Percentiles rank a stretch among this genome's conserved stretches.
These are phyloP conservation scores for Flaveria sonorensis DNA, from an alignment of 129 eudicot species.

Conservation along the genomic window DNA sequence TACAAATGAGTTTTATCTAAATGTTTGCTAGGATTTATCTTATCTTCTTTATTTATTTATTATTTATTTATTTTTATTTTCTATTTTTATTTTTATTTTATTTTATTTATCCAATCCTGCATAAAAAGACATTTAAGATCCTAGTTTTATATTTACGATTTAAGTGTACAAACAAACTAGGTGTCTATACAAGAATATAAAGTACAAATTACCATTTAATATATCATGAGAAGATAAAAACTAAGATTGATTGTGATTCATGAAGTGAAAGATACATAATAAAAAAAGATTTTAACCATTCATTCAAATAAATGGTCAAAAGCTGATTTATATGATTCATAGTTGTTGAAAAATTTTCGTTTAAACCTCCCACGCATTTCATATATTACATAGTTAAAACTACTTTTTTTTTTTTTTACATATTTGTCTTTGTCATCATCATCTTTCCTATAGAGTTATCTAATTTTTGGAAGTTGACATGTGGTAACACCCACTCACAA, in stretches of 20 bases:
- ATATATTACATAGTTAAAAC: background rate
- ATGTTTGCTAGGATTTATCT: no score
- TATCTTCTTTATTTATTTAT: no score
- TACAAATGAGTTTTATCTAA: no score
- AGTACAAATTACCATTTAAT: no score
- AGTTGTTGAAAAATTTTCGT: background rate
- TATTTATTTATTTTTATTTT: no score
- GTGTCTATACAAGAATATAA: no score
- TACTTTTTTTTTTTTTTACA: background rate
- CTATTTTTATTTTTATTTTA: no score
- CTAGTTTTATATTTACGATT: background rate
- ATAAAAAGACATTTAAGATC: no score
- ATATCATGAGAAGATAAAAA: background rate
- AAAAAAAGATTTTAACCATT: background rate
- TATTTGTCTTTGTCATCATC: conserved; percentile 3
- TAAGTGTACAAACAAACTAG: no score
- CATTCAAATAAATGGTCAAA: background rate
- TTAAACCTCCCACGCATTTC: background rate
- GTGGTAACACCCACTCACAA: conserved; percentile 17
- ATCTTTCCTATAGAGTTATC: conserved; percentile 3
- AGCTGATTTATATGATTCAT: background rate
- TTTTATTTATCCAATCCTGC: no score
- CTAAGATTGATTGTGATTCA: background rate
- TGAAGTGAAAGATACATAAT: background rate
- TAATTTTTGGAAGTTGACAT: conserved; percentile 9